Evolutionary conservation across 1,139 yeast species (phyloP), one percentile per base, ranked within the genome.

Genomic region (Geotrichum cucujoidarum): DNA sequence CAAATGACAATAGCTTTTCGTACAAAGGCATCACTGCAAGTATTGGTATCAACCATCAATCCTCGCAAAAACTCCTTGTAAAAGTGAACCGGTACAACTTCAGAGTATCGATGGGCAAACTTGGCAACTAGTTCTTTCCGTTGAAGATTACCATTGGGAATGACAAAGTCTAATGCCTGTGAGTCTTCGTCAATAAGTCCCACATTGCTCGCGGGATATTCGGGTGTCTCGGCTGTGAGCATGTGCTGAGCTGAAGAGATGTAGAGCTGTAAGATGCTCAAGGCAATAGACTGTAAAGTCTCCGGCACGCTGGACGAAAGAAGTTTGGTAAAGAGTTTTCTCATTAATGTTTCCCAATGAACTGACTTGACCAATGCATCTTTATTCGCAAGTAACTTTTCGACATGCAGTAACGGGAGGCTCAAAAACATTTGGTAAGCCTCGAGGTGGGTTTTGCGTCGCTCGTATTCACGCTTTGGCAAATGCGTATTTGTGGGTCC

Each of bases 281-380:
- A 36, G 3, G 25, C 17, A 10, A 35, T 29, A 13, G 27, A 32
- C 24, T 31, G 44, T 17, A 47, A 21, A n/a, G 6, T 27, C 13
- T 34, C 40, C 8, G 35, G 38, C 7, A 32, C 32, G 11, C 29
- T 20, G 14, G 46, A 32, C 1, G 33, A 7, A 5, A 47, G 20
- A 24, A 47, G 25, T 32, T 18, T 42, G 36, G 38, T 18, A 27
- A 42, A 41, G 10, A 41, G 5, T 32, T 41, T 47, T 18, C 50
- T 20, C 40, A 47, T 16, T n/a, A 47, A 29, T 16, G 35, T 30
- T 13, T 40, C 43, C 50, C 50, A 47, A 16, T 47, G 46, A 2
- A 36, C 36, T 14, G 46, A 42, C 25, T 42, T 47, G 2, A 38
- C 43, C 32, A 47, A 17, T 1, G 40, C n/a, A n/a, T 17, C 21